Base-by-base conservation (phyloP, 192 early-diverging fungal genomes). In the Coemansia guatemalensis region DNA sequence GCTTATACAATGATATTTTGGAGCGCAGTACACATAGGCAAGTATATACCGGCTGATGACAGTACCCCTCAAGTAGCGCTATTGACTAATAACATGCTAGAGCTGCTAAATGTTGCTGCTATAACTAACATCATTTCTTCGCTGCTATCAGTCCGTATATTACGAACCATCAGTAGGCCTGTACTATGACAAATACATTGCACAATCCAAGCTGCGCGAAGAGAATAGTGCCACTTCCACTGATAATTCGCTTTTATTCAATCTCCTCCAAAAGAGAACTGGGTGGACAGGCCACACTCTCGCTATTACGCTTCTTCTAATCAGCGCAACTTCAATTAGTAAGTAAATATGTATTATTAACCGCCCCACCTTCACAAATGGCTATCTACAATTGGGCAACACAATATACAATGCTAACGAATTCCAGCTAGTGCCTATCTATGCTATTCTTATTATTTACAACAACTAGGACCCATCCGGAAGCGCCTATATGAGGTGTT, bases 221-320 rank as follows among this genome's bases (percentile, higher is more conserved):
- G 33, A 44, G 5, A 62, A 61, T 32, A 68, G 75, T 4, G 65
- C 39, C 5, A 25, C 49, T 0, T 49, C 64, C 1, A 58, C 64
- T 21, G 74, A 67, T 4, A 39, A 27, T 11, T 72, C 77, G 3
- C 53, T 80, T 1, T 20, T 64, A 12, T 18, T 54, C 20, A 70
- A 67, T 39, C 27, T 74, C 24, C 68, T 74, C 41, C 18, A 55
- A 2, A 74, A 56, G 9, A 55, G 23, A 50, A 69, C 71, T 24
- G 91, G 91, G 18, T 68, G 61, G 67, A 93, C 91, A 3, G 91
- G 91, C 17, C 87, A 91, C 66, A 69, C 87, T 23, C 85, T 91
- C 80, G 51, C 85, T n/a, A 44, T 90, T 44, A 54, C 68, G 44
- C 67, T 91, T 30, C 60, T 89, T 24, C 50, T 87, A 54, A 90